Evolutionary conservation across 345 rosid species (phyloP), one percentile per base, ranked within the genome.

Genomic region (Iberis pinnata): DNA sequence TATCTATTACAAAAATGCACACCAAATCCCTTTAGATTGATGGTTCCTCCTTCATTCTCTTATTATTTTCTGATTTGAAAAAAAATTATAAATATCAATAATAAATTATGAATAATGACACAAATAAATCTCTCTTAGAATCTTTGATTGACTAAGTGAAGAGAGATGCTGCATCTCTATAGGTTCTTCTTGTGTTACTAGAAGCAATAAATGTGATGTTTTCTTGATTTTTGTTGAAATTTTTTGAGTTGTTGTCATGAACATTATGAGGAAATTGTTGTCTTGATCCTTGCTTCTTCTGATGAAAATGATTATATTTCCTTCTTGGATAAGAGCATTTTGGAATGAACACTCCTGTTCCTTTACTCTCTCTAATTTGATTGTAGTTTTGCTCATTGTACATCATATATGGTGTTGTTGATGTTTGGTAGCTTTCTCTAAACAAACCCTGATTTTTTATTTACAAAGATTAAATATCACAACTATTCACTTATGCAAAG

Each of bases 281-380:
- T 63, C 73, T 79, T 49, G 78, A 58, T 58, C 74, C 85, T 67
- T 81, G 83, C 67, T 67, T 67, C 19, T 67, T 61, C 27, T 67
- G 22, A 32, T 14, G 67, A 45, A 60, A 24, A 40, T 61, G 35
- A 22, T 76, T 68, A 8, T 32, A n/a, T 32, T 9, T 69, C 72
- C 78, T 79, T 71, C 88, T 76, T 45, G 88, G 84, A 16, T 76
- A 86, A 19, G 81, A 70, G 45, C 80, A 72, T 69, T 58, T 70
- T 33, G 97, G 97, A 59, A 88, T 88, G 33, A 88, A 88, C 22
- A 88, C 97, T 35, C 97, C 97, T 29, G 97, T 88, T 47, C 97
- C 97, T 75, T 82, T 82, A 81, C 92, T 78, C 71, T 77, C 84
- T 67, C 79, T 74, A 65, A n/a, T 18, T 18, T 39, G 25, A 49